Percentiles rank a stretch among this genome's conserved stretches.
Evolutionary conservation across 2,329 filamentous ascomycete genomes (phyloP).

Genomic region (Neoarthrinium moseri): DNA sequence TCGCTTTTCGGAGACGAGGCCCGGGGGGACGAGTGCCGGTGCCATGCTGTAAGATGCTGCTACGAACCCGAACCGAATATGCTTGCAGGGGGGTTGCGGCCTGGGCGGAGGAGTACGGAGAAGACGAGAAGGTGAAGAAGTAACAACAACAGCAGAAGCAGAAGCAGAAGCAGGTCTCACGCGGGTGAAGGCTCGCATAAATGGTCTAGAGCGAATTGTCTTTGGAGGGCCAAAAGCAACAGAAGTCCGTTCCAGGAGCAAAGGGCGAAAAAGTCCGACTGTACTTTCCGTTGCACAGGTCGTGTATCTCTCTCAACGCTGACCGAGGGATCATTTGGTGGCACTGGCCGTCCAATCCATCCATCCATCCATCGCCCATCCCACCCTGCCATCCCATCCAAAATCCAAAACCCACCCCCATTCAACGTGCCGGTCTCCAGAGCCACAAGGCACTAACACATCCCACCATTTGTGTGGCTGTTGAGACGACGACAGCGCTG

Average conservation of each 20-base stretch:
- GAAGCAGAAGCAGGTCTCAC: neutral
- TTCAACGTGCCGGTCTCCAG: too few species aligned
- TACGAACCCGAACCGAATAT: neutral
- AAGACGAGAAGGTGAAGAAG: neutral
- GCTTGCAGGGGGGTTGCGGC: neutral
- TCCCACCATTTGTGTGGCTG: conserved; percentile 9
- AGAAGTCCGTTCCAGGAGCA: too few species aligned
- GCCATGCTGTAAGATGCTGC: conserved; percentile 23
- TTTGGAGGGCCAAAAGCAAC: too few species aligned
- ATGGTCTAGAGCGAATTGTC: too few species aligned
- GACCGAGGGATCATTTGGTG: neutral
- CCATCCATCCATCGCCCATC: neutral
- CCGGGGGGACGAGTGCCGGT: conserved; percentile 31
- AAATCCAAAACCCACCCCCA: too few species aligned
- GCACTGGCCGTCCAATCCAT: neutral
- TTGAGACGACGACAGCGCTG: neutral
- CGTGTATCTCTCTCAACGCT: neutral
- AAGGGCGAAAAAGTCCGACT: neutral
- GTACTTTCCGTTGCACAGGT: neutral
- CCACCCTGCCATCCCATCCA: too few species aligned
- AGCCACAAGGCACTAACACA: neutral
- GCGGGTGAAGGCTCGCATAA: conserved; percentile 2
- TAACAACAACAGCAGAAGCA: neutral
- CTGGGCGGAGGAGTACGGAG: neutral
- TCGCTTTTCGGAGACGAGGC: conserved; percentile 59